Evolutionary conservation across 2,329 filamentous ascomycete genomes (phyloP), one percentile per base, ranked within the genome.

Genomic region (Metarhizium robertsii): DNA sequence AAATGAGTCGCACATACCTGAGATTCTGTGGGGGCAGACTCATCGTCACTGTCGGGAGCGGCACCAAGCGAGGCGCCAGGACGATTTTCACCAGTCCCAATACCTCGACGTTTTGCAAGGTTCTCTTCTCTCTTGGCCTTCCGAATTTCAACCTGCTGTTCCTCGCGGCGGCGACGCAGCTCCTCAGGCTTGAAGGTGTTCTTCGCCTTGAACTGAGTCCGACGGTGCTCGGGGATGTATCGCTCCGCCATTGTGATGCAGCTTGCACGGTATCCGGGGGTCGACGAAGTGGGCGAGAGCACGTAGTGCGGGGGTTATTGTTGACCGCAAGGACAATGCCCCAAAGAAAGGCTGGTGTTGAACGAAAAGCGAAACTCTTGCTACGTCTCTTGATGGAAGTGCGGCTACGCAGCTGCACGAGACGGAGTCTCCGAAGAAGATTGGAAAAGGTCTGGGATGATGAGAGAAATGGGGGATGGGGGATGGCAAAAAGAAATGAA

Each of bases 121-220:
- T 96, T 97, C 79, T 99, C 94, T 77, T 99, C 94, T 71, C 94
- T 87, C 85, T 97, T 97, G 62, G 92, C 90, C 79, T 95, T 96
- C 72, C 94, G 87, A 70, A 99, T 99, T 79, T 99, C 94, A 63
- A 99, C 94, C 78, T 97, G 94, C 75, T 96, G 92, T 77, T 99
- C 94, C 74, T 99, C 94, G 71, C 94, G 94, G 71, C 94, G 94
- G 69, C 94, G 92, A 72, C 94, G 90, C 63, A 99, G 87, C 79
- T 99, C 94, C 73, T 99, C 94, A 67, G 92, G 92, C 85, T 96
- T 96, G 83, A 99, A 97, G 69, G 90, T 90, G 76, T 90, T 92
- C 84, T 96, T 96, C 55, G 94, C 94, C 87, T 99, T 99, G 86
- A 96, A 99, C 79, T 96, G 92, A 63, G 90, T 96, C 71, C 94